Conservation (phyloP, 345 rosid species). For the Moringa oleifera region DNA sequence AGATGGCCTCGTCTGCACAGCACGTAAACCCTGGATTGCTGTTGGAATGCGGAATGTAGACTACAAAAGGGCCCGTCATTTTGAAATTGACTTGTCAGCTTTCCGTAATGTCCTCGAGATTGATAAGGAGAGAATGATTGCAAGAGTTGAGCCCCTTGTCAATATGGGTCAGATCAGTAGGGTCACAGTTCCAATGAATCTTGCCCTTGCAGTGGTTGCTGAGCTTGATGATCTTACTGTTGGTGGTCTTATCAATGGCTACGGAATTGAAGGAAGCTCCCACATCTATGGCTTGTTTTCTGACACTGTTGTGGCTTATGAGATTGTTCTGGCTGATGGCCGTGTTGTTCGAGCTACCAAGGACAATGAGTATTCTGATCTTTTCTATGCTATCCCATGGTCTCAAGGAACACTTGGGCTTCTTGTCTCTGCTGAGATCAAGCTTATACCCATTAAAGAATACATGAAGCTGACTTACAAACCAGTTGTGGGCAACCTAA, state of each 20-base stretch:
- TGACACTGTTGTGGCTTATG: constrained; percentile 94
- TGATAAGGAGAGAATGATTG: constrained; percentile 80
- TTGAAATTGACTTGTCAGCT: constrained; percentile 84
- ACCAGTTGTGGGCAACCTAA: constrained; percentile 68
- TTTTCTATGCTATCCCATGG: constrained; percentile 94
- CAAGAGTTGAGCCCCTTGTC: constrained; percentile 96
- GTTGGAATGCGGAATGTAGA: constrained; percentile 99
- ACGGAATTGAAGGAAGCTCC: constrained; percentile 99
- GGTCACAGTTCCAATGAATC: constrained; percentile 84
- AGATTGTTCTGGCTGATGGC: constrained; percentile 86
- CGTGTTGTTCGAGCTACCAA: constrained; percentile 85
- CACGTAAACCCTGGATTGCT: constrained; percentile 98
- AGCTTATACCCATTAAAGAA: constrained; percentile 79
- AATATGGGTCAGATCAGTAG: constrained; percentile 98
- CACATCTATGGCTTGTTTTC: constrained; percentile 94
- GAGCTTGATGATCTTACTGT: constrained; percentile 99
- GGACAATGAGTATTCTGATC: constrained; percentile 89
- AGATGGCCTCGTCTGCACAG: constrained; percentile 99
- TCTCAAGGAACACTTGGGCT: constrained; percentile 98
- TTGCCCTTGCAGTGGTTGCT: constrained; percentile 95
- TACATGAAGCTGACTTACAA: constrained; percentile 93
- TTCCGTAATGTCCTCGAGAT: constrained; percentile 81
- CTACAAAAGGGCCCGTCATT: constrained; percentile 93
- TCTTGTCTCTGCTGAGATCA: constrained; percentile 91
- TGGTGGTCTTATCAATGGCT: constrained; percentile 98